Conservation (phyloP, 2,329 filamentous ascomycete genomes). For the Cyphellophora europaea region DNA sequence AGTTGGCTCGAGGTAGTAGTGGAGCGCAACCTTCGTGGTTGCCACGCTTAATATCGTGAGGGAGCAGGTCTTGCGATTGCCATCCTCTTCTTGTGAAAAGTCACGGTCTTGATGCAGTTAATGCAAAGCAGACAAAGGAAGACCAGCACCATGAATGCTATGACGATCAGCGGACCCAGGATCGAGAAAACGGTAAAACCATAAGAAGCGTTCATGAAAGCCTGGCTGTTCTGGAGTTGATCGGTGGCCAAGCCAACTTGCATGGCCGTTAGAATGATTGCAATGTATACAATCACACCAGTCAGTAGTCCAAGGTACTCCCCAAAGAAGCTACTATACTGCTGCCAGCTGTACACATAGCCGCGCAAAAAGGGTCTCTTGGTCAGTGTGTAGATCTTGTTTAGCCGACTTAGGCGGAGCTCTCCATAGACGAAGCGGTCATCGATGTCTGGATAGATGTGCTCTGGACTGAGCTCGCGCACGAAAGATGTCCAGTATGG, state of each 20-base stretch:
- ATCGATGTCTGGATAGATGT: slow-evolving; percentile 20
- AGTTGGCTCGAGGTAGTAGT: no score
- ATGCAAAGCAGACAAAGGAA: not conserved
- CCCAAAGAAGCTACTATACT: slow-evolving; percentile 16
- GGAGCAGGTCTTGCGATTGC: no score
- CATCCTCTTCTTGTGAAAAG: no score
- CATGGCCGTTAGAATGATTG: slow-evolving; percentile 24
- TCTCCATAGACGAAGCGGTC: slow-evolving; percentile 35
- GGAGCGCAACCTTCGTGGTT: no score
- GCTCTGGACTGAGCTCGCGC: slow-evolving; percentile 4
- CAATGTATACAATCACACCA: slow-evolving; percentile 19
- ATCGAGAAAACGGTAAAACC: slow-evolving; percentile 43
- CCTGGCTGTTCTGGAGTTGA: slow-evolving; percentile 19
- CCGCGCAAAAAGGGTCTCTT: not conserved
- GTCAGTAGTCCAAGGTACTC: slow-evolving; percentile 19
- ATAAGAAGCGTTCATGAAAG: slow-evolving; percentile 36
- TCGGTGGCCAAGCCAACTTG: slow-evolving; percentile 24
- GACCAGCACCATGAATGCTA: slow-evolving; percentile 4
- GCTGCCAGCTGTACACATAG: not conserved
- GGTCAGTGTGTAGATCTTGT: slow-evolving; percentile 22
- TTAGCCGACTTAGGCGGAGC: slow-evolving; percentile 33
- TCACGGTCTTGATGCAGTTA: no score
- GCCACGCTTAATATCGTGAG: no score
- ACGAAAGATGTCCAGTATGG: slow-evolving; percentile 28
- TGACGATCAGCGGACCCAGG: slow-evolving; percentile 27